Conservation (phyloP, 805 yeast genomes). For the Sugiyamaella lignohabitans region DNA sequence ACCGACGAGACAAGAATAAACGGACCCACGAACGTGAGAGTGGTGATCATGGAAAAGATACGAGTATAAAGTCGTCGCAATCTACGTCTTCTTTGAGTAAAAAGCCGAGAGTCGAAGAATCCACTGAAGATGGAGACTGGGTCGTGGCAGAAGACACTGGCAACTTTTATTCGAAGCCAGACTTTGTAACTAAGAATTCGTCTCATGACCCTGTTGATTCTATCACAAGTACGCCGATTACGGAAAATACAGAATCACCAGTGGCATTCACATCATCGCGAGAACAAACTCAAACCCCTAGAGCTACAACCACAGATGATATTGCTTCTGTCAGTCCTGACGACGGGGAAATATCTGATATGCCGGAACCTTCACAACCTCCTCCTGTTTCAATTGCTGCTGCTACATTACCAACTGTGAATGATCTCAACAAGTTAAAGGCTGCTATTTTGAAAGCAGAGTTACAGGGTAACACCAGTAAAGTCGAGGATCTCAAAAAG, state of each 20-base stretch:
- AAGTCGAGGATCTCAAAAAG: constrained; percentile 23
- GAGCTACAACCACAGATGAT: too few species aligned
- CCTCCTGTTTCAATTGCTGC: not conserved
- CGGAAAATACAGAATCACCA: not conserved
- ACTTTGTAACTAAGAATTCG: not conserved
- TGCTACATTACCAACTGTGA: not conserved
- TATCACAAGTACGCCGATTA: not conserved
- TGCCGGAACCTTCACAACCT: not conserved
- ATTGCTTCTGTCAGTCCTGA: not conserved
- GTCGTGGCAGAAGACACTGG: constrained; percentile 14
- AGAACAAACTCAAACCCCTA: not conserved
- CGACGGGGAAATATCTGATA: not conserved
- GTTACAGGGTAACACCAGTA: constrained; percentile 23
- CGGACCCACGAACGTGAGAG: not conserved
- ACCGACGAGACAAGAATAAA: not conserved
- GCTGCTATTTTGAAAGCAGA: constrained; percentile 34
- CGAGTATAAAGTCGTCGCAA: not conserved
- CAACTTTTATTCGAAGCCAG: constrained; percentile 5
- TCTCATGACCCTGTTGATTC: not conserved
- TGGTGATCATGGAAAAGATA: not conserved
- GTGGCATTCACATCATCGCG: not conserved
- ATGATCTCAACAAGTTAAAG: constrained; percentile 30
- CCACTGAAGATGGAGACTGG: constrained; percentile 13
- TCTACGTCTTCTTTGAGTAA: not conserved
- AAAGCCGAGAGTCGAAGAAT: not conserved